These are phyloP conservation scores for Gossypium armourianum DNA, from an alignment of 441 rosid genomes.

Conservation along the genomic window DNA sequence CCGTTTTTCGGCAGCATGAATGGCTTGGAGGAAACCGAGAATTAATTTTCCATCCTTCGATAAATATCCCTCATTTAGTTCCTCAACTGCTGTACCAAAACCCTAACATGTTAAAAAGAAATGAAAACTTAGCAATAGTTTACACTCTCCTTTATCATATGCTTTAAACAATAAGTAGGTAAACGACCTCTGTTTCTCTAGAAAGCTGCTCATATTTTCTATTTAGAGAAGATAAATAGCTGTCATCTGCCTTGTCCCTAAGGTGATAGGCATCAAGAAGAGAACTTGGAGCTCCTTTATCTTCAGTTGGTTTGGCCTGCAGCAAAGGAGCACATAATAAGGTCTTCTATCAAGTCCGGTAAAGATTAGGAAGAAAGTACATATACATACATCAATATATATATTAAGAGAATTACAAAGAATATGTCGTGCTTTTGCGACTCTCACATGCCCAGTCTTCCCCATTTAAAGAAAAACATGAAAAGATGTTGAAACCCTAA, in stretches of 20 bases:
- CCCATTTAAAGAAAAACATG: background rate
- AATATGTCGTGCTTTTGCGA: background rate
- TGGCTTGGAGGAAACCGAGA: conserved; percentile 70
- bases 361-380: background rate
- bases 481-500: background rate
- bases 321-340: conserved; percentile 18
- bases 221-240: conserved; percentile 19
- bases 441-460: background rate
- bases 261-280: conserved; percentile 72
- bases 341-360: conserved; percentile 13
- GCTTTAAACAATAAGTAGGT: conserved; percentile 13
- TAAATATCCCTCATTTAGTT: conserved; percentile 38
- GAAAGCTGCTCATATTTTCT: conserved; percentile 22
- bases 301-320: conserved; percentile 33
- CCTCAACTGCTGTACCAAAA: conserved; percentile 36
- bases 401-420: background rate
- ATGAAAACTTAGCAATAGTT: conserved; percentile 14
- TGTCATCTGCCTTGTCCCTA: conserved; percentile 34
- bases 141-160: conserved; percentile 12
- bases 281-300: conserved; percentile 29
- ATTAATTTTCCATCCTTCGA: conserved; percentile 66
- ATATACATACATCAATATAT: background rate
- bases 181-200: conserved; percentile 35
- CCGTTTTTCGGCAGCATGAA: conserved; percentile 76
- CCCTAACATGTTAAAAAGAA: conserved; percentile 37